Base-by-base conservation (phyloP, 2,329 filamentous ascomycete genomes). In the Ophiostoma himal-ulmi region DNA sequence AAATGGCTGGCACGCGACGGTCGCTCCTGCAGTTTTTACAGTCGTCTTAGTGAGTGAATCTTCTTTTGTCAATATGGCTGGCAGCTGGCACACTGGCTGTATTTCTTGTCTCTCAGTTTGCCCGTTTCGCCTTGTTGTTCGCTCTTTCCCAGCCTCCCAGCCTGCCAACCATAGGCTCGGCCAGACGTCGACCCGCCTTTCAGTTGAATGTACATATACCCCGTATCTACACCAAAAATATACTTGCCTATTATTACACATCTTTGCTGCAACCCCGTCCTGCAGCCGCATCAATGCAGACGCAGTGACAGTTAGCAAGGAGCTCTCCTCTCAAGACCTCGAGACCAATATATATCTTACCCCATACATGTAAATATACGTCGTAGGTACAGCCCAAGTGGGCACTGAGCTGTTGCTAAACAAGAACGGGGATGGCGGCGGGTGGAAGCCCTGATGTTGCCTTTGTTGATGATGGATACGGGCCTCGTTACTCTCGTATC, bases 401-500 rank as follows among this genome's bases (percentile, higher is more conserved):
- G 62, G 62, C 62, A 65, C 62, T n/a, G 57, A 26, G 57, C 57
- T 62, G 57, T 62, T 62, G 22, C 57, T 62, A 62, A 60, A 57
- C 52, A 57, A 5, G 26, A 57, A 57, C n/a, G 22, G 57, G 57
- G 26, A 62, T 62, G 57, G 57, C 26, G 57, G 57, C 57, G 57
- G 30, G 57, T 34, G 57, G 57, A 64, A 14, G 57, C 57, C 34
- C 36, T 22, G 34, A 39, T 39, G 34, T 22, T 65, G 17, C 36
- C 62, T 65, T 65, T 65, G 62, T 39, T 36, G 62, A 39, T 36
- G 34, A 65, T 64, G 62, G 62, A 65, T 65, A 62, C 26, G 57
- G 34, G 62, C 22, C 62, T 65, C 62, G 62, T 65, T 39, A n/a
- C 62, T n/a, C 36, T 65, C 62, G 62, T 65, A 65, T 65, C 62